phyloP scores from a whole-genome alignment of 2,329 filamentous ascomycete species.

The Fusarium domesticum region DNA sequence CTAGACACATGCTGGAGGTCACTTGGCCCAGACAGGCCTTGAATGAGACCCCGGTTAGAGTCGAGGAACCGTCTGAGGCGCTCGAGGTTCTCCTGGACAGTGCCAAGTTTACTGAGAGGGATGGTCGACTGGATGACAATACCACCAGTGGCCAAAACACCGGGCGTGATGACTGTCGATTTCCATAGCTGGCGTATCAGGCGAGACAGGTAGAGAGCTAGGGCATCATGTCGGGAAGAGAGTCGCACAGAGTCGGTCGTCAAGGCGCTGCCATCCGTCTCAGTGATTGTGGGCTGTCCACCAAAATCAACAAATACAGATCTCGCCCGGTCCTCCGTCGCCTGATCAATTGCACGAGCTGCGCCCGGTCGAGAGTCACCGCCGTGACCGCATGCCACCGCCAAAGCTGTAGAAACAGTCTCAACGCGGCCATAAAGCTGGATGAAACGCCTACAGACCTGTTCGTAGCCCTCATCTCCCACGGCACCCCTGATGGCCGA shows the following conservation, averaged over 20 bases:
- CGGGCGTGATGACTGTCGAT: constrained; percentile 63
- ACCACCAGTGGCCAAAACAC: constrained; percentile 52
- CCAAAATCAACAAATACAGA: constrained; percentile 90
- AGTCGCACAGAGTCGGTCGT: constrained; percentile 80
- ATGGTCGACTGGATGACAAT: constrained; percentile 67
- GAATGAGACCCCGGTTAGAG: constrained; percentile 86
- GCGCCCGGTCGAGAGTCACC: constrained; percentile 70
- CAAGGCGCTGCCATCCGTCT: constrained; percentile 67
- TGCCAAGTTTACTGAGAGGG: constrained; percentile 62
- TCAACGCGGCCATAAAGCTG: constrained; percentile 83
- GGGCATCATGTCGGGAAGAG: constrained; percentile 84
- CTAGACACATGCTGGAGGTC: constrained; percentile 74
- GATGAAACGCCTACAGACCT: constrained; percentile 79
- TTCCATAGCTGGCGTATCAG: constrained; percentile 90
- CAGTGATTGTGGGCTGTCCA: constrained; percentile 79
- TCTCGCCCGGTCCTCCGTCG: constrained; percentile 80
- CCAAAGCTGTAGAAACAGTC: constrained; percentile 84
- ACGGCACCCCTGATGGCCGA: constrained; percentile 70
- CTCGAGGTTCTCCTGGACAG: constrained; percentile 77
- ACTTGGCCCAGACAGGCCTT: constrained; percentile 87
- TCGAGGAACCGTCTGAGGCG: constrained; percentile 78
- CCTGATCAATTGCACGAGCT: constrained; percentile 74
- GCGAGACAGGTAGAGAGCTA: constrained; percentile 82
- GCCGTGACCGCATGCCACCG: constrained; percentile 92
- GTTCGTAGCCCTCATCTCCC: constrained; percentile 77